Conservation (phyloP, 805 yeast genomes). For the Saturnispora halmiae region DNA sequence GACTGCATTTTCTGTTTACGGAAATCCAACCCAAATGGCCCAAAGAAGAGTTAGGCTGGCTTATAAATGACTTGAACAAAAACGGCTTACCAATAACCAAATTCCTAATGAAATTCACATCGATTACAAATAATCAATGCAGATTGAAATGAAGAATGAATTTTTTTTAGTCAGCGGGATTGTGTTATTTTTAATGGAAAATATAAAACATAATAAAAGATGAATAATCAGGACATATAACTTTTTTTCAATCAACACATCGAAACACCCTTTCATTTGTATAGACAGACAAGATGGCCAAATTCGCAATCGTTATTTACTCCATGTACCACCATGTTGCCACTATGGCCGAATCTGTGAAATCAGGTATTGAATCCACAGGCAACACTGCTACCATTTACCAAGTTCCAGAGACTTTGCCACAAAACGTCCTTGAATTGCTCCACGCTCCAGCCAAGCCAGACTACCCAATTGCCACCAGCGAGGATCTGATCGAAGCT, state of each 20-base stretch:
- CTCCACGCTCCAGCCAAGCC: slow-evolving; percentile 63
- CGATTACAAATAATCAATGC: too few relatives aligned
- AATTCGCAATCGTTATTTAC: slow-evolving; percentile 44
- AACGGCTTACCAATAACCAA: too few relatives aligned
- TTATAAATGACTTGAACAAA: slow-evolving; percentile 1
- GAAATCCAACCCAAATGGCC: slow-evolving; percentile 50
- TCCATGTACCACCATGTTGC: slow-evolving; percentile 74
- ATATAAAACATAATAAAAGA: too few relatives aligned
- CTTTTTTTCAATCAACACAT: too few relatives aligned
- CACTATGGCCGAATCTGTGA: slow-evolving; percentile 54
- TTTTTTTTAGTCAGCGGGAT: too few relatives aligned
- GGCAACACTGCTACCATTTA: slow-evolving; percentile 62
- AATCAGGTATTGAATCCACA: slow-evolving; percentile 59
- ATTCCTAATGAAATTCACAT: too few relatives aligned
- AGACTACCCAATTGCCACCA: slow-evolving; percentile 52
- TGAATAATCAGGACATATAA: too few relatives aligned
- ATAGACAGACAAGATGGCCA: slow-evolving; percentile 18
- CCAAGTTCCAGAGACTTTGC: slow-evolving; percentile 71
- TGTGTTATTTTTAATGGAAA: too few relatives aligned
- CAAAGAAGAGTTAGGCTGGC: slow-evolving; percentile 39
- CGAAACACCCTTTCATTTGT: too few relatives aligned
- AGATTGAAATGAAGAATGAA: too few relatives aligned
- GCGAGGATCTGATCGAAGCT: slow-evolving; percentile 48
- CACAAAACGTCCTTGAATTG: slow-evolving; percentile 43
- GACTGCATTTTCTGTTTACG: slow-evolving; percentile 49